phyloP scores from a whole-genome alignment of 352 stramenopile species.

The Hyaloperonospora brassicae region DNA sequence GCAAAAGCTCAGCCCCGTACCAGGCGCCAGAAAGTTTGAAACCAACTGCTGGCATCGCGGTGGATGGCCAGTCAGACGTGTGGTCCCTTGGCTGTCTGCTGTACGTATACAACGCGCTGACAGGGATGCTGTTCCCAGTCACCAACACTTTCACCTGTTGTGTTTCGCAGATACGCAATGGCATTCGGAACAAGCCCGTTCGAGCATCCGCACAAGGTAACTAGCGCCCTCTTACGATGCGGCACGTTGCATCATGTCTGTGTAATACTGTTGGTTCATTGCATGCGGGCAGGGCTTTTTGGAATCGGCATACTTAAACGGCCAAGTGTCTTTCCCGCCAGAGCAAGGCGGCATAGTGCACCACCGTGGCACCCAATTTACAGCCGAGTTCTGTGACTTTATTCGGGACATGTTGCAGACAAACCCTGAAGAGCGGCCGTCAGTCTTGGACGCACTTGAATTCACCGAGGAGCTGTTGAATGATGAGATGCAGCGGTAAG shows the following conservation, averaged over 20 bases:
- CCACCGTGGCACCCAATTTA: constrained; percentile 59
- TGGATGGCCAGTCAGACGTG: constrained; percentile 79
- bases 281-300: constrained; percentile 55
- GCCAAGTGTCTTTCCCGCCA: constrained; percentile 65
- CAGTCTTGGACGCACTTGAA: constrained; percentile 69
- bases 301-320: constrained; percentile 76
- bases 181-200: constrained; percentile 78
- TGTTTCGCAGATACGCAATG: constrained; percentile 58
- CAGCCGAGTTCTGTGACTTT: constrained; percentile 80
- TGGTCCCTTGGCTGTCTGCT: constrained; percentile 81
- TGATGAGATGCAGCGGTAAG: constrained; percentile 31
- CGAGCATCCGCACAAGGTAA: constrained; percentile 61
- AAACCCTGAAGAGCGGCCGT: constrained; percentile 73
- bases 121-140: background rate
- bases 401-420: constrained; percentile 83
- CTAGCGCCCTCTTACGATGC: background rate
- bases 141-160: constrained; percentile 1
- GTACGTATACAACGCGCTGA: constrained; percentile 23
- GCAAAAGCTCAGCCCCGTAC: constrained; percentile 78
- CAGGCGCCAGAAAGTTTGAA: constrained; percentile 82
- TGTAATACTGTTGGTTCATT: constrained; percentile 1
- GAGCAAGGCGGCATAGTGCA: constrained; percentile 59
- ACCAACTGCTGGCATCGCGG: constrained; percentile 42
- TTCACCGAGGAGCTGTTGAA: constrained; percentile 75
- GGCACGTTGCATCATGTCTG: background rate